phyloP scores from a whole-genome alignment of 2,329 filamentous ascomycete species.

The Paradendryphiella salina region DNA sequence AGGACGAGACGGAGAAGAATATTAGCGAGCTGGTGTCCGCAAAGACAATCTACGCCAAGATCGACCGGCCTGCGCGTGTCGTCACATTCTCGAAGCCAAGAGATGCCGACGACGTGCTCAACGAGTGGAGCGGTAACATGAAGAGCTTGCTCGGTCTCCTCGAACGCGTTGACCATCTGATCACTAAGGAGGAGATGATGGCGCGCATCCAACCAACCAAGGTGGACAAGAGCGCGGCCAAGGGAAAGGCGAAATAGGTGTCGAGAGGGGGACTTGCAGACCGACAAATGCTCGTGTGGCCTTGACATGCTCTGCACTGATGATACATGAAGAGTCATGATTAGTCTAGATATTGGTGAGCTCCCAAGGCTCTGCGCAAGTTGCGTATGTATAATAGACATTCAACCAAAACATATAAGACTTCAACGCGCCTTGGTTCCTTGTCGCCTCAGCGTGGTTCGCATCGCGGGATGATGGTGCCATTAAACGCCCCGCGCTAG shows the following conservation, averaged over 20 bases:
- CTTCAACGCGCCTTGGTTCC: neutral
- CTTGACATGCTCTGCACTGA: slow-evolving; percentile 1
- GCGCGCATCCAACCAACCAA: slow-evolving; percentile 79
- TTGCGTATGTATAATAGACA: slow-evolving; percentile 46
- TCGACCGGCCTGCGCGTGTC: slow-evolving; percentile 87
- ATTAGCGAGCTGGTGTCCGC: slow-evolving; percentile 95
- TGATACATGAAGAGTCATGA: slow-evolving; percentile 22
- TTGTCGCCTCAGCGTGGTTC: neutral
- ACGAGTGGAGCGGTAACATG: slow-evolving; percentile 99
- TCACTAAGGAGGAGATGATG: slow-evolving; percentile 99
- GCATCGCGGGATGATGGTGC: neutral
- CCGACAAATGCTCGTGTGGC: neutral
- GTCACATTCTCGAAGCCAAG: slow-evolving; percentile 94
- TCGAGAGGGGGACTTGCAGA: neutral
- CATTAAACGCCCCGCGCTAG: slow-evolving; percentile 3
- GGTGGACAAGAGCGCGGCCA: slow-evolving; percentile 46
- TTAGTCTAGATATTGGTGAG: slow-evolving; percentile 40
- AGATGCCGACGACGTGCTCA: slow-evolving; percentile 92
- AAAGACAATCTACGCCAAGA: slow-evolving; percentile 98
- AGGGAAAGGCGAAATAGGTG: slow-evolving; percentile 42
- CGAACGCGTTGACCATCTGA: slow-evolving; percentile 94
- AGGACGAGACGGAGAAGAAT: slow-evolving; percentile 98
- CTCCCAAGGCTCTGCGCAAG: slow-evolving; percentile 35
- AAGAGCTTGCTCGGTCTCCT: slow-evolving; percentile 83
- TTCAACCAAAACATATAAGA: neutral